Conservation (phyloP, 768 basidiomycete genomes). For the Suillus paluster region DNA sequence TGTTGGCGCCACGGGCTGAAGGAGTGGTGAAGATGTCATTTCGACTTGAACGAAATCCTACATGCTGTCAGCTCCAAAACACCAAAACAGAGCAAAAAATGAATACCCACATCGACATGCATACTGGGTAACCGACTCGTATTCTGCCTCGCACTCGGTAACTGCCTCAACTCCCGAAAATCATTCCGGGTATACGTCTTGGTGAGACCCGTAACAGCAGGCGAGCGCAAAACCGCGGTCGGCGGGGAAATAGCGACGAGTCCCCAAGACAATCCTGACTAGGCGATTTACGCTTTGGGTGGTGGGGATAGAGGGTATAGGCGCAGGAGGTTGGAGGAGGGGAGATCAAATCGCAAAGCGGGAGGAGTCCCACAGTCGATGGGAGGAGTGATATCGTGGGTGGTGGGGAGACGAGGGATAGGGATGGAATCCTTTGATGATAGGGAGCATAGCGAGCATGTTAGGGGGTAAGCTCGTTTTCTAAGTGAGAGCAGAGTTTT, state of each 20-base stretch:
- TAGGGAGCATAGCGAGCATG: slow-evolving; percentile 3
- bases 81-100: slow-evolving; percentile 9
- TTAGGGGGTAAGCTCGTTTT: background rate
- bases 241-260: slow-evolving; percentile 73
- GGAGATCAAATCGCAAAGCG: slow-evolving; percentile 52
- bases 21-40: slow-evolving; percentile 33
- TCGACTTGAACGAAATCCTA: slow-evolving; percentile 15
- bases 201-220: slow-evolving; percentile 76
- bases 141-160: slow-evolving; percentile 73
- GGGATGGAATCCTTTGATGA: slow-evolving; percentile 16
- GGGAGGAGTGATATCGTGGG: slow-evolving; percentile 38
- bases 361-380: slow-evolving; percentile 42
- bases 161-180: slow-evolving; percentile 75
- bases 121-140: slow-evolving; percentile 86
- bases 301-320: slow-evolving; percentile 58
- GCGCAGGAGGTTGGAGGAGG: slow-evolving; percentile 46
- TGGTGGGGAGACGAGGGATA: slow-evolving; percentile 25
- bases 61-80: slow-evolving; percentile 5
- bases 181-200: slow-evolving; percentile 85
- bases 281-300: slow-evolving; percentile 42
- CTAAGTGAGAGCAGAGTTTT: slow-evolving; percentile 40
- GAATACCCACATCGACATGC: slow-evolving; percentile 70
- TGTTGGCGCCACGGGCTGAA: slow-evolving; percentile 23
- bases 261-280: slow-evolving; percentile 61
- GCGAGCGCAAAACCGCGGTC: slow-evolving; percentile 68